Evolutionary conservation across 305 asterid genomes (phyloP).

Genomic region (Plantago rigida): DNA sequence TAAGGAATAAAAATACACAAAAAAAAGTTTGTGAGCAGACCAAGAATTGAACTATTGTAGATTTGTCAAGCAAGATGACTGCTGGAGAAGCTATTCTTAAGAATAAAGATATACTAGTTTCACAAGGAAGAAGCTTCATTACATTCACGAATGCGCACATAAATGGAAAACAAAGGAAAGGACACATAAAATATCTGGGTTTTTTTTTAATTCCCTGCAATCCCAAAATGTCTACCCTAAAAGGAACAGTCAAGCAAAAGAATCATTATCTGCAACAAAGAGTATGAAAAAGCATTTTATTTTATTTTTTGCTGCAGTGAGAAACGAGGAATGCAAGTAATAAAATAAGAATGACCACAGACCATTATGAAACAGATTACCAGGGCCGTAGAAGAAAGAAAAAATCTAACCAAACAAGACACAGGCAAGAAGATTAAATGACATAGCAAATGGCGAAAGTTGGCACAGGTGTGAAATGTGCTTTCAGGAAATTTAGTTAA

Average conservation of each 20-base stretch:
- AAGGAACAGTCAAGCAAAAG: slow-evolving; percentile 6
- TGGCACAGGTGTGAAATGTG: not conserved
- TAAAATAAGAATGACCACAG: slow-evolving; percentile 10
- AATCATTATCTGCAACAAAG: slow-evolving; percentile 16
- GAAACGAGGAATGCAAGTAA: slow-evolving; percentile 2
- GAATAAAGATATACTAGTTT: not conserved
- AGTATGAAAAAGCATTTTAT: slow-evolving; percentile 13
- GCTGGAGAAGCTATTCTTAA: not conserved
- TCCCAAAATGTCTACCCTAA: not conserved
- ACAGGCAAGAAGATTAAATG: not conserved
- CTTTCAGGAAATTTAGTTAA: slow-evolving; percentile 9
- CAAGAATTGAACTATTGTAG: not conserved
- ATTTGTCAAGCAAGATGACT: not conserved
- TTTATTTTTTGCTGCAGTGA: slow-evolving; percentile 8
- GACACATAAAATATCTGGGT: not conserved
- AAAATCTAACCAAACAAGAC: not conserved
- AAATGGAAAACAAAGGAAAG: slow-evolving; percentile 6
- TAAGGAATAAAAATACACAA: slow-evolving; percentile 15
- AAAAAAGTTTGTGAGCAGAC: not conserved
- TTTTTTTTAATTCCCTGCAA: too few relatives aligned
- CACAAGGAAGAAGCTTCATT: slow-evolving; percentile 5
- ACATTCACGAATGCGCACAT: slow-evolving; percentile 2
- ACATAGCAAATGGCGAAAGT: too few relatives aligned
- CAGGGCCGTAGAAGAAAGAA: not conserved
- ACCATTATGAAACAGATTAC: slow-evolving; percentile 2